A percentile compares a stretch with the other conserved stretches of the same genome.
Evolutionary conservation across 495 filamentous ascomycete genomes (phyloP).

Genomic region (Aspergillus homomorphus): DNA sequence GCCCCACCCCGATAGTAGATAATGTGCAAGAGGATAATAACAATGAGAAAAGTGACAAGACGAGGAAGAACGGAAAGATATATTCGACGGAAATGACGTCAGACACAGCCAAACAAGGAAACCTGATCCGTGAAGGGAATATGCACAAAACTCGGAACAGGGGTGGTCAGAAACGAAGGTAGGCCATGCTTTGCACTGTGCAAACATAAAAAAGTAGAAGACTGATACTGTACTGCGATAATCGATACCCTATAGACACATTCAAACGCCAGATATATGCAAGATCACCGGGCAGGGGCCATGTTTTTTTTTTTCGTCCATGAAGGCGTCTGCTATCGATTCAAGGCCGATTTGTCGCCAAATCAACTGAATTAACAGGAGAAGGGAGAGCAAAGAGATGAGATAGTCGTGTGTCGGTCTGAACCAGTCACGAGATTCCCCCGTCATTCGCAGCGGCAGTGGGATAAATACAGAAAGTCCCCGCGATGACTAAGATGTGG

Average conservation of each 20-base stretch:
- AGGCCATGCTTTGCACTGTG: slow-evolving; percentile 6
- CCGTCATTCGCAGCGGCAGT: not conserved
- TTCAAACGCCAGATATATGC: slow-evolving; percentile 28
- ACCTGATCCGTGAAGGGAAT: not conserved
- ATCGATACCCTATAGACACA: slow-evolving; percentile 15
- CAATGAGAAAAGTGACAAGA: not conserved
- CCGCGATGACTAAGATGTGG: not conserved
- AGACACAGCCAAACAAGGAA: slow-evolving; percentile 9
- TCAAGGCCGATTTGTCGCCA: not conserved
- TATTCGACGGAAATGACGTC: slow-evolving; percentile 8
- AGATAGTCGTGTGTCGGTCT: too few species aligned
- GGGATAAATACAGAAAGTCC: not conserved
- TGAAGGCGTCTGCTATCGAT: not conserved
- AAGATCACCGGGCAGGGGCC: slow-evolving; percentile 9
- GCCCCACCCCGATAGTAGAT: not conserved
- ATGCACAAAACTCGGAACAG: not conserved
- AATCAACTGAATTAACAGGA: not conserved
- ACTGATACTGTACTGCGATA: slow-evolving; percentile 6
- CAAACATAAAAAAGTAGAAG: slow-evolving; percentile 4
- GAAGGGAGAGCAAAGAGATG: not conserved
- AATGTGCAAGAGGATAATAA: not conserved
- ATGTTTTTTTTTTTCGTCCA: not conserved
- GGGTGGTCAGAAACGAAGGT: not conserved
- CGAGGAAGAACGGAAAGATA: too few species aligned
- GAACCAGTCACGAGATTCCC: too few species aligned